Evolutionary conservation across 2,329 filamentous ascomycete species (phyloP), one percentile per base, ranked within the genome.

Genomic region (Verticillium zaregamsianum): DNA sequence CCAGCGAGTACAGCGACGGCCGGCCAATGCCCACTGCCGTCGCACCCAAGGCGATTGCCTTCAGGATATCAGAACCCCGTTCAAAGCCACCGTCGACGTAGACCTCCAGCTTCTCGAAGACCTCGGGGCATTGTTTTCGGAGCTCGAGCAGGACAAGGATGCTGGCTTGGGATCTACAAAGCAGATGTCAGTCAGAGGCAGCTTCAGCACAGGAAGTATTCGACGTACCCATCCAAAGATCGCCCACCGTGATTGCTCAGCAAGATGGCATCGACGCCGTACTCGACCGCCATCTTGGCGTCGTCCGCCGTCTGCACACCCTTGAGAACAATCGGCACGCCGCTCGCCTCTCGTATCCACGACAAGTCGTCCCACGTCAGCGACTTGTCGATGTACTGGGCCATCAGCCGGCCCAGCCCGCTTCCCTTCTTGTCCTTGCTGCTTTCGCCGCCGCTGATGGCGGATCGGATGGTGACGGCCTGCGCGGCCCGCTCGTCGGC

Each of bases 221-320:
- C 4, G 28, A 83, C 79, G 0, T 79, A 76, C 67, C 69, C 84
- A 62, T 85, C 82, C 1, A 81, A 68, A 58, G 74, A 80, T 39
- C 89, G 73, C 0, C 89, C 89, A 1, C 89, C 90, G 70, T 92
- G 90, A 66, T 92, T 92, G 15, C 82, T 85, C 2, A 92, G 77
- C 1, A 92, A 81, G 57, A 92, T 89, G 0, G 86, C 89, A 65
- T 91, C 84, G 2, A 85, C 83, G 0, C 86, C 88, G 12, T 80
- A 69, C 58, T 88, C 80, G 37, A 87, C 80, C 2, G 86, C 86
- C 66, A 77, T 80, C 59, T 80, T 76, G 15, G 89, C 89, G 71
- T 92, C 90, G 40, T 79, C 77, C 0, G 85, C 82, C 15, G 82
- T 85, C 75, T 91, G 88, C n/a, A 92, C 84, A 0, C 89, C 89